Base-by-base conservation (phyloP, 257 asterid species). In the Linaria vulgaris region DNA sequence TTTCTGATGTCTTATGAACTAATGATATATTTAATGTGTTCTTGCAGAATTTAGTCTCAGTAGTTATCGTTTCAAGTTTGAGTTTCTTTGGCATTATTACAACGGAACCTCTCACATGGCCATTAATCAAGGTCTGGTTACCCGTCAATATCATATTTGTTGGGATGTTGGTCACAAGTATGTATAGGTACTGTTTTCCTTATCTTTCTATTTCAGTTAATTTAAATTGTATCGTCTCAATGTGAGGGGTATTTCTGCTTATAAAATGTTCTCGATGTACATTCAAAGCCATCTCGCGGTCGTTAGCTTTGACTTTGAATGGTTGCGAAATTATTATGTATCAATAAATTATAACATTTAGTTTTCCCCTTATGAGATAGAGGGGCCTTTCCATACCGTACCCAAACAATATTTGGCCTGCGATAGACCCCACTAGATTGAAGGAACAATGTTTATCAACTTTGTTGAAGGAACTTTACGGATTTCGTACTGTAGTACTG, bases 81-180 rank as follows among this genome's bases (percentile, higher is more conserved):
- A 83, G 81, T 69, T 61, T 79, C 46, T 74, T 78, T 75, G 99
- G 99, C 49, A 22, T 92, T 64, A 73, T 89, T 68, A 79, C 84
- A 24, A 80, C 91, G 0, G 99, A 92, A 62, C 99, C 97, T 64
- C 88, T 92, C 50, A 85, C 94, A 50, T 85, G 94, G 96, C 76
- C 85, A 83, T 76, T 89, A 76, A 80, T 85, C 79, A 89, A 82
- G 79, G 94, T 89, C 77, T 92, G 97, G 99, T 77, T 92, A 68
- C 99, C 99, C 30, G 97, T 89, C 65, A 92, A 92, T 71, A 63
- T 83, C 46, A 85, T 89, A 72, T 92, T 92, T 76, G 97, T 92
- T 62, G 99, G 96, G 87, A 92, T 92, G 99, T 95, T 92, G 45
- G 81, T 85, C 81, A 83, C 99, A 67, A 92, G 99, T 83, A 89